Conservation (phyloP, 345 rosid species). For the Triadica sebifera region DNA sequence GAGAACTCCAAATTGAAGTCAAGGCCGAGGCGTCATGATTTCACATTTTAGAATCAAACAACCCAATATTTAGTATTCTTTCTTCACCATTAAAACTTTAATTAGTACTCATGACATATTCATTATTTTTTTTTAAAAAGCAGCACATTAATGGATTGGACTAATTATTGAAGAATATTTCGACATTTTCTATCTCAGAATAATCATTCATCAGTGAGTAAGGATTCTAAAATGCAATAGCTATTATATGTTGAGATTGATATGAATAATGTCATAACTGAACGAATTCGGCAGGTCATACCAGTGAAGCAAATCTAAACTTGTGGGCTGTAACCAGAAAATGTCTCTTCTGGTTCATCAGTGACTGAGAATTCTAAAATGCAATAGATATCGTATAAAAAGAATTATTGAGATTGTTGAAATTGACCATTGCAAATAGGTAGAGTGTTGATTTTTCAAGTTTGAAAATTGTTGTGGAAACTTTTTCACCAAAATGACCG, state of each 20-base stretch:
- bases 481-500: too few relatives aligned
- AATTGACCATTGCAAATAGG: too few relatives aligned
- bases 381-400: neutral
- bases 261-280: neutral
- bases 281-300: neutral
- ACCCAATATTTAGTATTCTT: neutral
- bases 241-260: neutral
- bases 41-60: neutral
- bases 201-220: neutral
- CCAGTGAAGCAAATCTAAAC: too few relatives aligned
- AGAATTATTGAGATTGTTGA: neutral
- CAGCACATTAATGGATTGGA: neutral
- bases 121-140: too few relatives aligned
- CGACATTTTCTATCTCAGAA: slow-evolving; percentile 10
- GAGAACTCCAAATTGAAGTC: neutral
- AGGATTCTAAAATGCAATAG: neutral
- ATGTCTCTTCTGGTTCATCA: slow-evolving; percentile 35
- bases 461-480: too few relatives aligned
- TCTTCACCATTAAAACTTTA: neutral
- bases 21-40: neutral
- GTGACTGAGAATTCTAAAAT: neutral
- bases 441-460: too few relatives aligned
- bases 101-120: neutral
- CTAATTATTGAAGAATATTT: neutral
- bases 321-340: too few relatives aligned